Conservation (phyloP, 768 basidiomycete genomes). For the Baorangia bicolor region DNA sequence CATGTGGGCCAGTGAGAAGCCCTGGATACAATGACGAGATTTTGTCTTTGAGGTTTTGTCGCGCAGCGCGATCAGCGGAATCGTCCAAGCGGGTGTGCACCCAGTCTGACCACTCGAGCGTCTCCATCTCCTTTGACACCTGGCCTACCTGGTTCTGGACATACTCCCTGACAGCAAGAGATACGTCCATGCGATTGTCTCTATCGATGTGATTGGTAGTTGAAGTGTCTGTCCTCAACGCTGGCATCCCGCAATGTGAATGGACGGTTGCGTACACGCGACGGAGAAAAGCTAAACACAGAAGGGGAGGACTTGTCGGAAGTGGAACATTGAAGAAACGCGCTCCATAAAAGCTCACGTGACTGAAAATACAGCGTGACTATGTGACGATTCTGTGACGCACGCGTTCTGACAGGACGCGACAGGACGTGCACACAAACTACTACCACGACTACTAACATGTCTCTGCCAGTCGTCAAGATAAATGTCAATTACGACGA, state of each 20-base stretch:
- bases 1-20: conserved; percentile 3
- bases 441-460: conserved; percentile 37
- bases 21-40: conserved; percentile 1
- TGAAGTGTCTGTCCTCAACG: too few species aligned
- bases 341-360: conserved; percentile 8
- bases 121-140: conserved; percentile 9
- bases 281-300: too few species aligned
- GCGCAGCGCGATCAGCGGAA: background rate
- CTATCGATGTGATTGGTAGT: too few species aligned
- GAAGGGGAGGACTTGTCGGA: too few species aligned
- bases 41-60: conserved; percentile 2
- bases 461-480: conserved; percentile 65
- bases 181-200: conserved; percentile 2
- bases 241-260: too few species aligned
- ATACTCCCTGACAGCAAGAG: conserved; percentile 9
- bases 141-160: conserved; percentile 14
- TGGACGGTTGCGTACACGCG: too few species aligned
- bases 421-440: conserved; percentile 10
- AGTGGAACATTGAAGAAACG: background rate
- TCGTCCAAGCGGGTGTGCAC: background rate
- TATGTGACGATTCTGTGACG: conserved; percentile 26
- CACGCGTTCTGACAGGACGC: conserved; percentile 25
- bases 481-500: conserved; percentile 64
- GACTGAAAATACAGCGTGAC: conserved; percentile 9
- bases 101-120: conserved; percentile 15